Evolutionary conservation across 2,329 filamentous ascomycete genomes (phyloP).

Genomic region (Colletotrichum godetiae): DNA sequence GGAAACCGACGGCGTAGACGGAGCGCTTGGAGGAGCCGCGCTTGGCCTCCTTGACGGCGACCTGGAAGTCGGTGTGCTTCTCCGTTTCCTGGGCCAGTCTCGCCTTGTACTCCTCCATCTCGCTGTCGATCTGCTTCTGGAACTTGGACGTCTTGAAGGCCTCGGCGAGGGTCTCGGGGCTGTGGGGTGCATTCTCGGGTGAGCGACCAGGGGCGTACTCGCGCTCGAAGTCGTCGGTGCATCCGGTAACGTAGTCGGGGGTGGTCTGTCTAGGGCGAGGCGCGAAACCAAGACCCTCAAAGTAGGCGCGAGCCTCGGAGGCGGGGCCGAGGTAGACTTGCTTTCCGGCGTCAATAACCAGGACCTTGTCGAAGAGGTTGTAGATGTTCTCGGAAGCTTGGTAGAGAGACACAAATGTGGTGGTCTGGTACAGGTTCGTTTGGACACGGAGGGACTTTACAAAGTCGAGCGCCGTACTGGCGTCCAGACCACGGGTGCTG

Average conservation of each 20-base stretch:
- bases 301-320: slow-evolving; percentile 76
- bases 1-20: slow-evolving; percentile 86
- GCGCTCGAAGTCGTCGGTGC: slow-evolving; percentile 86
- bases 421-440: slow-evolving; percentile 85
- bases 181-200: slow-evolving; percentile 74
- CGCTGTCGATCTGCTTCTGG: slow-evolving; percentile 65
- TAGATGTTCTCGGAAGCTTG: slow-evolving; percentile 88
- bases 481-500: slow-evolving; percentile 75
- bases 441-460: slow-evolving; percentile 79
- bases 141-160: slow-evolving; percentile 77
- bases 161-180: slow-evolving; percentile 72
- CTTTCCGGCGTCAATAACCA: slow-evolving; percentile 81
- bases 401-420: slow-evolving; percentile 88
- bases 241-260: slow-evolving; percentile 84
- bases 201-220: slow-evolving; percentile 78
- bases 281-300: slow-evolving; percentile 80
- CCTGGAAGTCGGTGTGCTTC: slow-evolving; percentile 79
- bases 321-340: slow-evolving; percentile 82
- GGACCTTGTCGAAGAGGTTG: slow-evolving; percentile 83
- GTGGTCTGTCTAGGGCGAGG: slow-evolving; percentile 82
- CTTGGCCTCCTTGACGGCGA: slow-evolving; percentile 82
- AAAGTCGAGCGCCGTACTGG: slow-evolving; percentile 75
- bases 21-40: slow-evolving; percentile 79
- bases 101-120: slow-evolving; percentile 78
- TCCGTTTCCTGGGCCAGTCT: slow-evolving; percentile 72